Conservation (phyloP, 2,329 filamentous ascomycete species). For the Aurifilum marmelostoma region DNA sequence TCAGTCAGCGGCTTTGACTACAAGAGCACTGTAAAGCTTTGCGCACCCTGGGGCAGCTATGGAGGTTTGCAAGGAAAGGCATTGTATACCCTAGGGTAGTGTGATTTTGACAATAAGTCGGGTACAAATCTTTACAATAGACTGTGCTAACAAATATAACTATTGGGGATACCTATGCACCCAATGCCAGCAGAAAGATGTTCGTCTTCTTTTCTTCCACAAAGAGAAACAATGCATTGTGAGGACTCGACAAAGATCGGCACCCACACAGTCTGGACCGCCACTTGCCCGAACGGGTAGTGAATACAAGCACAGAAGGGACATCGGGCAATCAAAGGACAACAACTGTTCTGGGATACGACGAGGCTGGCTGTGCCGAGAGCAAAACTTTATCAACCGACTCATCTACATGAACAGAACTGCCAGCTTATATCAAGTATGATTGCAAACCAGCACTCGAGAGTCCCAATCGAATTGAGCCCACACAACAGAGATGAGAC, state of each 20-base stretch:
- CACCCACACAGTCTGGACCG: neutral
- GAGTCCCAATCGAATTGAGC: neutral
- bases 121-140: too few relatives aligned
- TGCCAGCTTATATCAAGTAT: neutral
- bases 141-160: too few relatives aligned
- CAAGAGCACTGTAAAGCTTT: neutral
- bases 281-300: neutral
- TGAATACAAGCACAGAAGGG: slow-evolving; percentile 2
- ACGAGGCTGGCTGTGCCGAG: neutral
- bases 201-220: too few relatives aligned
- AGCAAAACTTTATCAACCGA: too few relatives aligned
- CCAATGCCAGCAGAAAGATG: too few relatives aligned
- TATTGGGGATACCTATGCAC: too few relatives aligned
- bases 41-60: too few relatives aligned
- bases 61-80: neutral
- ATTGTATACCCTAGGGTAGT: too few relatives aligned
- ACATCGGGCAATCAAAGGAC: neutral
- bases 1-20: neutral
- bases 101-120: too few relatives aligned
- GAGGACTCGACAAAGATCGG: neutral
- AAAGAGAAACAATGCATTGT: neutral
- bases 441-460: neutral
- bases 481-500: neutral
- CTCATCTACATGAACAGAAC: too few relatives aligned
- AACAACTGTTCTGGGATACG: neutral